phyloP scores from a whole-genome alignment of 2,329 filamentous ascomycete genomes.

The Pseudocercospora pini-densiflorae region DNA sequence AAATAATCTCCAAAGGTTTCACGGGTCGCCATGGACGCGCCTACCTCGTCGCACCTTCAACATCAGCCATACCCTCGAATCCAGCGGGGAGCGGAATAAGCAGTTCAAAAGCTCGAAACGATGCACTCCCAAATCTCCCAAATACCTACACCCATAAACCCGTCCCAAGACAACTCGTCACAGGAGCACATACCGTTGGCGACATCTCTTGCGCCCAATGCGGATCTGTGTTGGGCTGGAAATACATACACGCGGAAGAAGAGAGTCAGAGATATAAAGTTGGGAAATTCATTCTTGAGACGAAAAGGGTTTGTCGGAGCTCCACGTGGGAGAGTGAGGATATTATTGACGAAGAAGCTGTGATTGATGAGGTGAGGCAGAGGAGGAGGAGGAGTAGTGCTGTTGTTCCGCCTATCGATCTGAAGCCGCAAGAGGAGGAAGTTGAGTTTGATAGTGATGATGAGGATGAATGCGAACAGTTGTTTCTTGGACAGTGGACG shows the following conservation, averaged over 20 bases:
- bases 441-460: conserved; percentile 68
- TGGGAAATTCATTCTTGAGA: conserved; percentile 70
- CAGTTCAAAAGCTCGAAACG: conserved; percentile 32
- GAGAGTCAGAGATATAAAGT: conserved; percentile 67
- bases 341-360: conserved; percentile 29
- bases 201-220: conserved; percentile 64
- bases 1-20: conserved; percentile 69
- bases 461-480: conserved; percentile 69
- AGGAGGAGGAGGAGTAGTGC: conserved; percentile 51
- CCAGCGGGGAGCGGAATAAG: conserved; percentile 15
- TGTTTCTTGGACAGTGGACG: conserved; percentile 67
- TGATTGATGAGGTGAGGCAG: conserved; percentile 37
- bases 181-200: conserved; percentile 65
- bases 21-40: conserved; percentile 68
- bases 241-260: conserved; percentile 66
- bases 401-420: conserved; percentile 26
- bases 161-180: conserved; percentile 64
- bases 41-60: conserved; percentile 61
- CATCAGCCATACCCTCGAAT: conserved; percentile 33
- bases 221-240: conserved; percentile 64
- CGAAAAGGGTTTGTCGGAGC: conserved; percentile 56
- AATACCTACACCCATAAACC: conserved; percentile 63
- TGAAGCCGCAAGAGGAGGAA: conserved; percentile 32
- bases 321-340: conserved; percentile 57
- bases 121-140: conserved; percentile 51